phyloP scores from a whole-genome alignment of 768 basidiomycete species.

The Russula lepida region DNA sequence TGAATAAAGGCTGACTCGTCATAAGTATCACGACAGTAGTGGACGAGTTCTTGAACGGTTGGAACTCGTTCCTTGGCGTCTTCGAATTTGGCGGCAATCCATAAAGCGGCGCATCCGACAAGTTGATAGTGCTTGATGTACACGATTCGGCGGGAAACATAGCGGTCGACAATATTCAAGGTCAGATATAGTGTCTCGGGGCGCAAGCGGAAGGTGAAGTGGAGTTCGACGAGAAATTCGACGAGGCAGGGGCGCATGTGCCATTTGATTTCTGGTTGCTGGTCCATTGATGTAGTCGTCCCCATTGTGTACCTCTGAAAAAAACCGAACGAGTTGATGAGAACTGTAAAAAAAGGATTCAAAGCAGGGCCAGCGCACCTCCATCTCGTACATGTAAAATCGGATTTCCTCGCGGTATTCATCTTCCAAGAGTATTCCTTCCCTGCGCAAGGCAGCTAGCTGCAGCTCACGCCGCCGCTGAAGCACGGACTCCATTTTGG shows the following conservation, averaged over 20 bases:
- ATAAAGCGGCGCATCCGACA: conserved; percentile 94
- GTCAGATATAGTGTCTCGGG: conserved; percentile 98
- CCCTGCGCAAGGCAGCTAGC: conserved; percentile 57
- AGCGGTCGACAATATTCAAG: conserved; percentile 98
- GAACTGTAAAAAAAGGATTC: background rate
- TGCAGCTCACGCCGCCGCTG: conserved; percentile 66
- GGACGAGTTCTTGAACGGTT: conserved; percentile 85
- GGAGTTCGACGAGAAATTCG: conserved; percentile 98
- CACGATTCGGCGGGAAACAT: conserved; percentile 96
- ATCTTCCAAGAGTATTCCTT: conserved; percentile 80
- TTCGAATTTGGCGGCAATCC: conserved; percentile 99
- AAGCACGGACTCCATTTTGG: conserved; percentile 49
- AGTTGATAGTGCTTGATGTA: conserved; percentile 99
- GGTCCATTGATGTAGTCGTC: conserved; percentile 94
- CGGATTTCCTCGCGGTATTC: conserved; percentile 93
- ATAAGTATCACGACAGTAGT: conserved; percentile 94
- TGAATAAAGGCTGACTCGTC: conserved; percentile 97
- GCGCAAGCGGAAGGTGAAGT: conserved; percentile 94
- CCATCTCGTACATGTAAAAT: conserved; percentile 95
- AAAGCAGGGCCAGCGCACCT: conserved; percentile 54
- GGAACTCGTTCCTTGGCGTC: conserved; percentile 98
- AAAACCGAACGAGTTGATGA: conserved; percentile 17
- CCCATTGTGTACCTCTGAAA: conserved; percentile 75
- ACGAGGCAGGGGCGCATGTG: conserved; percentile 98
- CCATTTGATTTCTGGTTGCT: conserved; percentile 98